Base-by-base conservation (phyloP, 129 eudicot genomes). In the Oenanthe sinensis region DNA sequence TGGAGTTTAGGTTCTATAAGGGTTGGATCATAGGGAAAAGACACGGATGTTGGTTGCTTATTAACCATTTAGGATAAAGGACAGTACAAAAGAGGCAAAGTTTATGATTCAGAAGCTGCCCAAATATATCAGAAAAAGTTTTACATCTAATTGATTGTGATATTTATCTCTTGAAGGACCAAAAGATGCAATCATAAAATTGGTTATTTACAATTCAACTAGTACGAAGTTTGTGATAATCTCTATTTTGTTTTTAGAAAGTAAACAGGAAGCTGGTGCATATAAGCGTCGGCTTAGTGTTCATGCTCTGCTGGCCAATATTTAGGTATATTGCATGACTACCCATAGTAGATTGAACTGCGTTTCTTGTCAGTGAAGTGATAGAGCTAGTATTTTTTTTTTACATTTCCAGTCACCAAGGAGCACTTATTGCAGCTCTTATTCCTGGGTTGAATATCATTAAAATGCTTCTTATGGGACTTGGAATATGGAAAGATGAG, bases 301-400 rank as follows among this genome's bases (percentile, higher is more conserved):
- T 91, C 93, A 94, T 89, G 96, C 92, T 94, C 45, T 91, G 97
- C 86, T 94, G 98, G 98, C 98, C 98, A 78, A 87, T 94, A 72
- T 94, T 90, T 96, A 94, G 98, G 98, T 91, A 90, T 22, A 24
- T n/a, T n/a, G 68, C 68, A 10, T 4, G 16, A n/a, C 43, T 17
- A 60, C 52, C 19, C 43, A 14, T 37, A 54, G 74, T 22, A 37
- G 19, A 33, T 74, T n/a, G 43, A 47, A 24, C 45, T 39, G 8
- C 48, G 44, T 68, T 7, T 17, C 26, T 48, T 77, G 44, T 33
- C 15, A 1, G 54, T 50, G 48, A 76, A 71, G 17, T 71, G 62
- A 77, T 74, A 71, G 60, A 80, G 67, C 82, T 82, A 33, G 36
- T 84, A 42, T n/a, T 78, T 44, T 19, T 81, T 78, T 3, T 68